Evolutionary conservation across 2,329 filamentous ascomycete species (phyloP).

Genomic region (Graphilbum fragrans): DNA sequence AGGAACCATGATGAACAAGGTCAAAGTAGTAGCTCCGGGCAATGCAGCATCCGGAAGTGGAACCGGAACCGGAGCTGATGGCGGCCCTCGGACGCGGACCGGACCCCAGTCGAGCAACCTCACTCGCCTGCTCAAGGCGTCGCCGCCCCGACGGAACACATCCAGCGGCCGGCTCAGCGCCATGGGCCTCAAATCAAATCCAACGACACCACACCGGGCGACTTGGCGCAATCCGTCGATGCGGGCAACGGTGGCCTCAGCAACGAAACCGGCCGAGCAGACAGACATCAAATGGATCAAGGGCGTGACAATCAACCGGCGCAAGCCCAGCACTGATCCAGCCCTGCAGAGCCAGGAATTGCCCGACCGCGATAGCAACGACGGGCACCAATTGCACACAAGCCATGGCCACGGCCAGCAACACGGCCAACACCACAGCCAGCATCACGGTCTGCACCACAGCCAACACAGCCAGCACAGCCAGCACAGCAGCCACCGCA

Average conservation of each 20-base stretch:
- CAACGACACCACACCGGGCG: slow-evolving; percentile 22
- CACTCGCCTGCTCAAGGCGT: too few species aligned
- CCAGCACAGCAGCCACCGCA: slow-evolving; percentile 1
- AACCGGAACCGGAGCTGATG: too few species aligned
- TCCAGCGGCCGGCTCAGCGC: slow-evolving; percentile 5
- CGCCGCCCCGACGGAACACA: background rate
- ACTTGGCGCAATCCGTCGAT: slow-evolving; percentile 46
- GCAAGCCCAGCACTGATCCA: slow-evolving; percentile 29
- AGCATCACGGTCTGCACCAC: background rate
- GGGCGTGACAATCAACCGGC: slow-evolving; percentile 51
- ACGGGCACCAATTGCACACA: too few species aligned
- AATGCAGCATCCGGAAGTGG: too few species aligned
- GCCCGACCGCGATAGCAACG: background rate
- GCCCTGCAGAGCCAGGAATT: background rate
- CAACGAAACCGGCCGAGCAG: slow-evolving; percentile 26
- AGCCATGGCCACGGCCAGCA: too few species aligned
- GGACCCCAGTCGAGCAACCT: too few species aligned
- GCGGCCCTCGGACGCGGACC: too few species aligned
- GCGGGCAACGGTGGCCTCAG: slow-evolving; percentile 36
- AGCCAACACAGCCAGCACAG: background rate
- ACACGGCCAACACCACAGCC: background rate
- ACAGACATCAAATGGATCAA: slow-evolving; percentile 60
- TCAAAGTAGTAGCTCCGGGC: too few species aligned
- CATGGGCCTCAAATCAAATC: slow-evolving; percentile 17
- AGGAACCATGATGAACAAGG: background rate